A percentile compares a stretch with the other conserved stretches of the same genome.
Conservation (phyloP, 768 basidiomycete genomes). For the Tulasnella calospora region DNA sequence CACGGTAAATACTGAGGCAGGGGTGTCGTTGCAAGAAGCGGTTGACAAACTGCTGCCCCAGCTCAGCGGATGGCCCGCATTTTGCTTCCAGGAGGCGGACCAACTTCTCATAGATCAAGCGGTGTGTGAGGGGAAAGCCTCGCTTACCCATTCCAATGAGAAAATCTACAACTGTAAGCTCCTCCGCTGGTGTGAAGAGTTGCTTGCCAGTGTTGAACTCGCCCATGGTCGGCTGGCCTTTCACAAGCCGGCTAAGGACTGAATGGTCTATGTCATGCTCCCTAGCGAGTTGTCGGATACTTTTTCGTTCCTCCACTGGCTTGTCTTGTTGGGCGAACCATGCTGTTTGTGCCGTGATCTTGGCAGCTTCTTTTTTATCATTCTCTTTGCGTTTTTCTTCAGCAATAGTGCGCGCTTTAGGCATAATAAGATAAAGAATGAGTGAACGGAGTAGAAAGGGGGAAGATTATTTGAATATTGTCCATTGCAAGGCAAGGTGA, state of each 20-base stretch:
- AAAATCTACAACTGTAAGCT: neutral
- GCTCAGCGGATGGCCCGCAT: neutral
- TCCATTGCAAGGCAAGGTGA: too few species aligned
- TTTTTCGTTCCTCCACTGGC: neutral
- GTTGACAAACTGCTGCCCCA: constrained; percentile 21
- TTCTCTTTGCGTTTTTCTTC: neutral
- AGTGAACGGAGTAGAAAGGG: neutral
- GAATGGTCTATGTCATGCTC: constrained; percentile 24
- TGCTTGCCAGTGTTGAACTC: constrained; percentile 34
- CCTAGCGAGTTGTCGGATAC: neutral
- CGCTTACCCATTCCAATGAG: constrained; percentile 29
- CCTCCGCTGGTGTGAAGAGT: constrained; percentile 37
- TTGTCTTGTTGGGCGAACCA: neutral
- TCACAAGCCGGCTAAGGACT: constrained; percentile 29
- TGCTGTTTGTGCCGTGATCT: neutral
- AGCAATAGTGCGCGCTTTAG: neutral
- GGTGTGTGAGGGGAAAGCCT: constrained; percentile 41
- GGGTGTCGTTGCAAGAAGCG: constrained; percentile 26
- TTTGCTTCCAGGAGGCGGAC: neutral
- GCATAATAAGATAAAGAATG: neutral
- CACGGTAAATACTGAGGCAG: constrained; percentile 14
- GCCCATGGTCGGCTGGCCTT: constrained; percentile 31
- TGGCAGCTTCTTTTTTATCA: neutral
- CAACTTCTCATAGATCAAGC: constrained; percentile 36
- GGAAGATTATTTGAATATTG: too few species aligned